Evolutionary conservation across 1,284 basidiomycete species (phyloP), one percentile per base, ranked within the genome.

Genomic region (Singerocomus inundabilis): DNA sequence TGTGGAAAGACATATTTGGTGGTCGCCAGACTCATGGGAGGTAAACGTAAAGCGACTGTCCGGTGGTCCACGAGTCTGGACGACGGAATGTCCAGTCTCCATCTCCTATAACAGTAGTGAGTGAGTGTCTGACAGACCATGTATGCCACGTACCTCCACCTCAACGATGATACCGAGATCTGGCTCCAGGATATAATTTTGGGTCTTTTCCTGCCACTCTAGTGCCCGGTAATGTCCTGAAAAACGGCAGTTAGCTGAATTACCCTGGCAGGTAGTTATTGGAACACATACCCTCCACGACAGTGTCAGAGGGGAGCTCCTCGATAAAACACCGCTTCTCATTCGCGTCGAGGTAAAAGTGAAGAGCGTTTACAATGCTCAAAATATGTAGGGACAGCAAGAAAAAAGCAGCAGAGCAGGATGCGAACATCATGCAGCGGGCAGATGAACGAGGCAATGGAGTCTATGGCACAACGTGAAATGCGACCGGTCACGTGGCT

Each of bases 31-130:
- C 56, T 96, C 93, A 71, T 98, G 93, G 3, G 93, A 95, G 16
- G 96, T 97, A 67, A 99, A 99, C 0, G 96, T 98, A 72, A 99
- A 99, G 56, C 85, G 85, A 42, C 96, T 91, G 49, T 97, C 90
- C 7, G 85, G 77, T 6, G 93, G 89, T 1, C 96, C 97, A 15
- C 85, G 85, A 3, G 93, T 94, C 61, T 89, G 88, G 35, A 93
- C 93, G 28, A 96, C 88, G 44, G 76, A 71, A 59, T 92, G 84
- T 4, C 80, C 80, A 3, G 78, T 83, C 39, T 88, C 84, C 53
- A 90, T 78, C 74, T 94, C 91, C 91, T 94, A 62, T 21, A 37
- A 41, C 31, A 33, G 26, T 7, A 21, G 43, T 34, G 16, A 48
- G 44, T 36, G 44, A 37, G 47, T 38, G 41, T 13, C 16, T 28